phyloP scores from a whole-genome alignment of 2,329 filamentous ascomycete species.

The Apiospora malaysiana region DNA sequence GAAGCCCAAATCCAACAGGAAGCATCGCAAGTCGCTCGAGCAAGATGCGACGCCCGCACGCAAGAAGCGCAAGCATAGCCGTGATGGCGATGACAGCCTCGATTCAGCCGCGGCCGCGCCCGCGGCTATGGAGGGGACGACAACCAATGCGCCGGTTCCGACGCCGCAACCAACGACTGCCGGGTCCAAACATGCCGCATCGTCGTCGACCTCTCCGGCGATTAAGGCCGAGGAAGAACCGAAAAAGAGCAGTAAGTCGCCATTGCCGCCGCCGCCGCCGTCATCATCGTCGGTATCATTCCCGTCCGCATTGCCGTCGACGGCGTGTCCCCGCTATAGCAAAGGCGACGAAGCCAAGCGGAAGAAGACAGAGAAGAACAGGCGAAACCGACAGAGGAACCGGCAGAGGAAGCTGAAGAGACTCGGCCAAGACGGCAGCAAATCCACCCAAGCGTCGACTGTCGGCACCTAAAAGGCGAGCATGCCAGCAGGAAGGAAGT shows the following conservation, averaged over 20 bases:
- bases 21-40: neutral
- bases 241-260: neutral
- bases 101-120: neutral
- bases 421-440: too few species aligned
- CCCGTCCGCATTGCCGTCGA: neutral
- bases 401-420: too few species aligned
- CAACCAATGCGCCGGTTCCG: neutral
- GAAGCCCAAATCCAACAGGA: neutral
- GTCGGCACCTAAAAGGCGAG: too few species aligned
- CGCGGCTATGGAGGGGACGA: neutral
- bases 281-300: too few species aligned
- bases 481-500: too few species aligned
- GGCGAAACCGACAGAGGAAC: too few species aligned
- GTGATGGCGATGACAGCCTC: neutral
- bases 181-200: neutral
- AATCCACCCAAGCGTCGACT: too few species aligned
- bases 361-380: neutral
- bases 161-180: neutral
- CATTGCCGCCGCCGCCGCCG: too few species aligned
- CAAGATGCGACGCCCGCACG: neutral
- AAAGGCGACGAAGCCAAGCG: neutral
- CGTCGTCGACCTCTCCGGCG: neutral
- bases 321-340: too few species aligned
- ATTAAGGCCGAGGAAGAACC: neutral
- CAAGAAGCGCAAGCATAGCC: conserved; percentile 10